Evolutionary conservation across 140 eudicot genomes (phyloP).

Genomic region (Artemisia princeps): DNA sequence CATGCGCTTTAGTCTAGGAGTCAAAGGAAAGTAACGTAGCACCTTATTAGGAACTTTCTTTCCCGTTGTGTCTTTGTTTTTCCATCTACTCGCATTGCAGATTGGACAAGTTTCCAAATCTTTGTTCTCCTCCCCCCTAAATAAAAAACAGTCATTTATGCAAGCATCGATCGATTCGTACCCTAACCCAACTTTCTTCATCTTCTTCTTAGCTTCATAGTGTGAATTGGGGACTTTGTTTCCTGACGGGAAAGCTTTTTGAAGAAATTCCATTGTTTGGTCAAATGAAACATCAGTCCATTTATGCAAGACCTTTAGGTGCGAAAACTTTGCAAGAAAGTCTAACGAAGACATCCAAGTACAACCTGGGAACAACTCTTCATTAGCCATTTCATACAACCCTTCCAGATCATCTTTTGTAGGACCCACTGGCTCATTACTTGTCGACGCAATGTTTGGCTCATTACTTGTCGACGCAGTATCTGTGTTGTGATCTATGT

Average conservation of each 20-base stretch:
- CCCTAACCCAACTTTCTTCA: too few relatives aligned
- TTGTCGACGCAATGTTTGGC: too few relatives aligned
- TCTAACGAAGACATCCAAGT: background rate
- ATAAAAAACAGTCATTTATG: background rate
- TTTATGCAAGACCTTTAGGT: too few relatives aligned
- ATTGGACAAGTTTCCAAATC: background rate
- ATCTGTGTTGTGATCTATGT: background rate
- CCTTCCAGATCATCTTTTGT: background rate
- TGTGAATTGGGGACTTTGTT: too few relatives aligned
- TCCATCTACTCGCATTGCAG: background rate
- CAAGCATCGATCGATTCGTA: constrained; percentile 6
- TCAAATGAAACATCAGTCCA: too few relatives aligned
- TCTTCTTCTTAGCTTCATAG: too few relatives aligned
- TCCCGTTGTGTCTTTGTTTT: background rate
- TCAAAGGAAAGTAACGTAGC: too few relatives aligned
- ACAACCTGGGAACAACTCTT: background rate
- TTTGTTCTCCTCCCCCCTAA: background rate
- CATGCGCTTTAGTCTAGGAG: too few relatives aligned
- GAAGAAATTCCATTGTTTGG: too few relatives aligned
- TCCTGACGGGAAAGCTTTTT: too few relatives aligned
- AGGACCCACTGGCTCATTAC: background rate
- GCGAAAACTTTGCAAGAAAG: too few relatives aligned
- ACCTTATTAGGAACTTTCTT: too few relatives aligned
- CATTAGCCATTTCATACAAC: background rate
- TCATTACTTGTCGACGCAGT: background rate